These are phyloP conservation scores for Lepiota brunneoincarnata DNA, from an alignment of 768 basidiomycete species.

Conservation along the genomic window DNA sequence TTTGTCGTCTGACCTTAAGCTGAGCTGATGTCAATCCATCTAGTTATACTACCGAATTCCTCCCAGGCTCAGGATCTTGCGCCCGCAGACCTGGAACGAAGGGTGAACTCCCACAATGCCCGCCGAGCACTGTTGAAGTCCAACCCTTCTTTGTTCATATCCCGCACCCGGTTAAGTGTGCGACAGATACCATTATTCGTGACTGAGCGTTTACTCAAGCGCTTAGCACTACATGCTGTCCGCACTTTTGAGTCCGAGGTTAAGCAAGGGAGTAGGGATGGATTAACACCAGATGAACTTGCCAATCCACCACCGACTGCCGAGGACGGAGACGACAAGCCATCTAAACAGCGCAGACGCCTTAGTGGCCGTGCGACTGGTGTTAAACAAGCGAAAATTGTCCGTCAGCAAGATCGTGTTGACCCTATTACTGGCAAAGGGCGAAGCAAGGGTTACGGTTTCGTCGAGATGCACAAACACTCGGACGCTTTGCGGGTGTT, in stretches of 20 bases:
- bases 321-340: conserved; percentile 13
- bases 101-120: conserved; percentile 81
- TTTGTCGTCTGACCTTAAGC: background rate
- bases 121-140: conserved; percentile 80
- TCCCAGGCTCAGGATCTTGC: conserved; percentile 73
- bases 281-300: conserved; percentile 72
- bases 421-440: conserved; percentile 87
- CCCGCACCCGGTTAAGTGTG: conserved; percentile 89
- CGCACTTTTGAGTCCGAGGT: conserved; percentile 81
- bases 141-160: conserved; percentile 94
- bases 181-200: conserved; percentile 91
- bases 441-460: conserved; percentile 92
- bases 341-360: conserved; percentile 22
- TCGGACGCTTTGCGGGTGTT: conserved; percentile 88
- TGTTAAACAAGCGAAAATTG: conserved; percentile 91
- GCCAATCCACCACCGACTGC: conserved; percentile 32
- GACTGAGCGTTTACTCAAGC: conserved; percentile 86
- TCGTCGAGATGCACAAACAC: conserved; percentile 86
- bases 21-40: background rate
- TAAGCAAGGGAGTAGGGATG: conserved; percentile 53
- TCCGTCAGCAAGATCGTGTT: conserved; percentile 85
- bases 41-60: conserved; percentile 89
- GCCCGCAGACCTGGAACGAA: conserved; percentile 78
- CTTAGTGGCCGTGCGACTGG: conserved; percentile 25
- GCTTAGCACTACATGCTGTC: conserved; percentile 78